These are phyloP conservation scores for Termitomyces eurrhizus DNA, from an alignment of 768 basidiomycete species.

Conservation along the genomic window DNA sequence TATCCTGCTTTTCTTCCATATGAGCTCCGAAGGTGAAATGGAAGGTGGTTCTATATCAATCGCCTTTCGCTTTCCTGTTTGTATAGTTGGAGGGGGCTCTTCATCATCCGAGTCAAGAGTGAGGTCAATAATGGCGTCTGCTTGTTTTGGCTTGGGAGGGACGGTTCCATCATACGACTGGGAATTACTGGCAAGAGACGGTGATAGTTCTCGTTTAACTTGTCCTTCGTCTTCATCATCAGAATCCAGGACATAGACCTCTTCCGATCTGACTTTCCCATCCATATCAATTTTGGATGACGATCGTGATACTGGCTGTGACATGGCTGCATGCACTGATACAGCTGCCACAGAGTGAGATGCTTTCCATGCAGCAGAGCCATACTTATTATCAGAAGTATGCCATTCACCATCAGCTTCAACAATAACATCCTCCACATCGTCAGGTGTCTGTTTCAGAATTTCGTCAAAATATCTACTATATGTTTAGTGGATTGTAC, in stretches of 20 bases:
- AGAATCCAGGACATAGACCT: constrained; percentile 67
- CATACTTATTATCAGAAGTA: constrained; percentile 82
- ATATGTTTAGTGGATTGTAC: background rate
- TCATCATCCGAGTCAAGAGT: constrained; percentile 82
- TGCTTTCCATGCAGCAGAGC: constrained; percentile 67
- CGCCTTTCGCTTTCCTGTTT: constrained; percentile 57
- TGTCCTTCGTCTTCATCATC: constrained; percentile 77
- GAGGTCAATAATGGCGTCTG: constrained; percentile 73
- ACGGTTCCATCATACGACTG: constrained; percentile 27
- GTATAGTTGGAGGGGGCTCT: constrained; percentile 31
- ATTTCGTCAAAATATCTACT: constrained; percentile 86
- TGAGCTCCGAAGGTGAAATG: constrained; percentile 55
- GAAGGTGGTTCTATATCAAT: constrained; percentile 39
- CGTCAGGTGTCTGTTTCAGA: constrained; percentile 69
- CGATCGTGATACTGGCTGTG: constrained; percentile 19
- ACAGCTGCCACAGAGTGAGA: constrained; percentile 32
- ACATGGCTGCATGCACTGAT: constrained; percentile 26
- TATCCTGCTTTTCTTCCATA: constrained; percentile 66
- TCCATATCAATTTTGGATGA: constrained; percentile 27
- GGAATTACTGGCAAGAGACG: constrained; percentile 52
- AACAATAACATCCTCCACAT: constrained; percentile 87
- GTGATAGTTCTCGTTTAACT: constrained; percentile 74
- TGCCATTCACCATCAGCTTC: constrained; percentile 98
- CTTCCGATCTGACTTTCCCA: constrained; percentile 45
- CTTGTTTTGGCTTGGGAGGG: constrained; percentile 24